phyloP scores from a whole-genome alignment of 148 eudicot species.

The Vaccinium macrocarpon region DNA sequence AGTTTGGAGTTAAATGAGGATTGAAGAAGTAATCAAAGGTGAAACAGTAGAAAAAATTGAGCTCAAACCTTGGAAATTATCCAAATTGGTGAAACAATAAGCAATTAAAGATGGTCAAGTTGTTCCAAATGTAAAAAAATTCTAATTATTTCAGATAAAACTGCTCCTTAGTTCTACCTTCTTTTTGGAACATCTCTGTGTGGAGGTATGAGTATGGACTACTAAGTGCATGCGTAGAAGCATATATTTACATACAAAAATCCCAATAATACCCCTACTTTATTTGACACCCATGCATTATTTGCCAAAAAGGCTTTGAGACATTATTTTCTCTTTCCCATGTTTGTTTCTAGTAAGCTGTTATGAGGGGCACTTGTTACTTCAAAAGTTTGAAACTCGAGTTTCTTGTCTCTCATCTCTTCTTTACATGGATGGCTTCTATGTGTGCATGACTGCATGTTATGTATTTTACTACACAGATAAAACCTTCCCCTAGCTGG shows the following conservation, averaged over 20 bases:
- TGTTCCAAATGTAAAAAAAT: slow-evolving; percentile 21
- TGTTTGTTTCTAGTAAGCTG: slow-evolving; percentile 36
- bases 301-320: slow-evolving; percentile 21
- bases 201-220: slow-evolving; percentile 3
- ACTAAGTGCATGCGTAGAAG: slow-evolving; percentile 21
- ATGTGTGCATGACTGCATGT: background rate
- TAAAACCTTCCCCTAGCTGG: slow-evolving; percentile 21
- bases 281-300: slow-evolving; percentile 39
- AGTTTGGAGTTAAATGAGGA: background rate
- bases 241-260: background rate
- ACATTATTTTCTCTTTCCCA: slow-evolving; percentile 36
- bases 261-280: slow-evolving; percentile 25
- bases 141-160: slow-evolving; percentile 12
- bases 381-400: slow-evolving; percentile 15
- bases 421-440: slow-evolving; percentile 22
- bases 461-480: slow-evolving; percentile 20
- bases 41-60: background rate
- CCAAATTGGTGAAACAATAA: background rate
- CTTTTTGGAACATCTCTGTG: slow-evolving; percentile 6
- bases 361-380: slow-evolving; percentile 45
- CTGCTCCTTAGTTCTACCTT: background rate
- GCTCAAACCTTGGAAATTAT: background rate
- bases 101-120: background rate
- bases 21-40: background rate
- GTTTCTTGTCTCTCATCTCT: slow-evolving; percentile 19